A percentile compares a stretch with the other conserved stretches of the same genome.
Conservation (phyloP, 2,329 filamentous ascomycete species). For the Neocucurbitaria cava region DNA sequence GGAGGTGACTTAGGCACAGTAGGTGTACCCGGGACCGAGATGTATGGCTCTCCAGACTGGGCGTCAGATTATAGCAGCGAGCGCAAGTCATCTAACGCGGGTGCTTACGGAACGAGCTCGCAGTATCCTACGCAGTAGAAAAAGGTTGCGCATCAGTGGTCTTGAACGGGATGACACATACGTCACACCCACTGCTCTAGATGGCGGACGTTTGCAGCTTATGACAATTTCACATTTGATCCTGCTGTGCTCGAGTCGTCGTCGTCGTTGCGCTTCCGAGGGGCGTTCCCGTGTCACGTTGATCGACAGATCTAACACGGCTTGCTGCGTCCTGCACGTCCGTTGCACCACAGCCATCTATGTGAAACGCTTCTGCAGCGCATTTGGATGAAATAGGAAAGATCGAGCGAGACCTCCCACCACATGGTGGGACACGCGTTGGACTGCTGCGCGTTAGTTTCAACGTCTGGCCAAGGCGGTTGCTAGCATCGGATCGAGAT, state of each 20-base stretch:
- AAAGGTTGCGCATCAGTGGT: constrained; percentile 4
- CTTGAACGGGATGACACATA: constrained; percentile 15
- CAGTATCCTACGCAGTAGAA: constrained; percentile 26
- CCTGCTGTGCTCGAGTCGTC: constrained; percentile 19
- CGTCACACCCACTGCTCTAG: constrained; percentile 4
- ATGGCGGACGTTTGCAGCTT: constrained; percentile 14
- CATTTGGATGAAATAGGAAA: constrained; percentile 22
- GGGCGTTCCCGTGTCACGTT: constrained; percentile 37
- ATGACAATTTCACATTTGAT: constrained; percentile 14
- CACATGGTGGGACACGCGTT: constrained; percentile 11
- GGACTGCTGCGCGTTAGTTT: constrained; percentile 24
- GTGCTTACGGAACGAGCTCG: constrained; percentile 17
- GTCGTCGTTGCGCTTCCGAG: constrained; percentile 27
- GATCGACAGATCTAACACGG: constrained; percentile 27
- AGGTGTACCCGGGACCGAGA: constrained; percentile 24
- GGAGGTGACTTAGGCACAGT: constrained; percentile 25
- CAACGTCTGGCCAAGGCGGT: constrained; percentile 20
- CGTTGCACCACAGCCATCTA: constrained; percentile 16
- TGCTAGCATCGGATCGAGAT: constrained; percentile 14
- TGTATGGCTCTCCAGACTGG: constrained; percentile 36
- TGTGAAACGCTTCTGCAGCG: constrained; percentile 21
- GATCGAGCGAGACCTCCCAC: constrained; percentile 24
- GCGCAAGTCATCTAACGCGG: constrained; percentile 24
- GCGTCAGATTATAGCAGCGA: constrained; percentile 27
- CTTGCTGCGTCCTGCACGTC: constrained; percentile 26